These are phyloP conservation scores for Russula ochroleuca DNA, from an alignment of 768 basidiomycete genomes.

Conservation along the genomic window DNA sequence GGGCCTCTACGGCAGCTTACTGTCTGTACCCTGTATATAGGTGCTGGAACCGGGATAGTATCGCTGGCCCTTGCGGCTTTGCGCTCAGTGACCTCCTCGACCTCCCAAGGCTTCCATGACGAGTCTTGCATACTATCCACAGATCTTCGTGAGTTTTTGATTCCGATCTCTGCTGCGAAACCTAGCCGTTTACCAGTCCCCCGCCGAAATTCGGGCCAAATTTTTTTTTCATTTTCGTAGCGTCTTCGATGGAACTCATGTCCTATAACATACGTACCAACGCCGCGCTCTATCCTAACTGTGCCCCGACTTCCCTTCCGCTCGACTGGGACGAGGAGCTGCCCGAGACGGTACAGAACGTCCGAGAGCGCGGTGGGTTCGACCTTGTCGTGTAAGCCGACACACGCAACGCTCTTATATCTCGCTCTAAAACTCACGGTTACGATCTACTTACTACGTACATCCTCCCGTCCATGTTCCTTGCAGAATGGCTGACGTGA, in stretches of 20 bases:
- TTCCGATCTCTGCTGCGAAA: neutral
- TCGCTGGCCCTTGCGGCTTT: conserved; percentile 60
- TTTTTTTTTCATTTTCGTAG: conserved; percentile 37
- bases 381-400: conserved; percentile 66
- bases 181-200: neutral
- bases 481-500: conserved; percentile 83
- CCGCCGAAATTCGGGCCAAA: neutral
- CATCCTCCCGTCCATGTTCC: neutral
- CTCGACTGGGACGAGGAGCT: conserved; percentile 76
- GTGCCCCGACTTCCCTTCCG: conserved; percentile 35
- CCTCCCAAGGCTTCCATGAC: conserved; percentile 15
- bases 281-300: conserved; percentile 34
- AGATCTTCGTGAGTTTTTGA: conserved; percentile 24
- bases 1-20: neutral
- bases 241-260: conserved; percentile 76
- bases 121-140: conserved; percentile 26
- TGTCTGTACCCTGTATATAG: conserved; percentile 39
- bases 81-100: conserved; percentile 36
- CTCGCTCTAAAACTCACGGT: neutral
- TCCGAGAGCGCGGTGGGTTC: conserved; percentile 37
- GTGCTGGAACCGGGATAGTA: conserved; percentile 83
- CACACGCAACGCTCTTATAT: neutral
- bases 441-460: neutral
- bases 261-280: conserved; percentile 61
- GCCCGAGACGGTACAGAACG: conserved; percentile 41